phyloP scores from a whole-genome alignment of 805 yeast genomes.

The Ogataea nakhonphanomensis region DNA sequence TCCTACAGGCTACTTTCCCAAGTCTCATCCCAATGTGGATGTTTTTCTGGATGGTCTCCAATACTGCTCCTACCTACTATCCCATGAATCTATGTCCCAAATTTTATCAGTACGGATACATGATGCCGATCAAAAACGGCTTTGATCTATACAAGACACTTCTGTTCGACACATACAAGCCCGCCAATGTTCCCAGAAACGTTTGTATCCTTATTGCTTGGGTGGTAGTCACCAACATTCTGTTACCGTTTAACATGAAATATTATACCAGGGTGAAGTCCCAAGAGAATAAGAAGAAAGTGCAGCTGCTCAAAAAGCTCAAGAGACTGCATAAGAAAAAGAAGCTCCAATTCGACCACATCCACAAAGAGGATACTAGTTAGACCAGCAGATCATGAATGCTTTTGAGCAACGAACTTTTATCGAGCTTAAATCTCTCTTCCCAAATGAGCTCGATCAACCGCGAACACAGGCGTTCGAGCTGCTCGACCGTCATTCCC shows the following conservation, averaged over 20 bases:
- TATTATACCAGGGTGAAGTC: conserved; percentile 16
- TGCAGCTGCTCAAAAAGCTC: conserved; percentile 15
- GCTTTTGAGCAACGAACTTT: conserved; percentile 35
- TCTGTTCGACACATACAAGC: conserved; percentile 50
- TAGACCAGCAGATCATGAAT: conserved; percentile 26
- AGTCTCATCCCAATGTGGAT: conserved; percentile 65
- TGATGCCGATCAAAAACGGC: conserved; percentile 61
- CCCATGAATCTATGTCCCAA: conserved; percentile 52
- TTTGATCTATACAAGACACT: conserved; percentile 55
- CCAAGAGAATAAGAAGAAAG: conserved; percentile 13
- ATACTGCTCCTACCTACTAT: conserved; percentile 61
- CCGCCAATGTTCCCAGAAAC: conserved; percentile 55
- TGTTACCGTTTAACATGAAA: conserved; percentile 37
- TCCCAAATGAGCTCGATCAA: conserved; percentile 73
- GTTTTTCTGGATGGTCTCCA: conserved; percentile 61
- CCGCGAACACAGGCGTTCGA: conserved; percentile 64
- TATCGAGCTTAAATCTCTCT: conserved; percentile 50
- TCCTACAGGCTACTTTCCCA: conserved; percentile 49
- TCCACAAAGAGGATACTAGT: not conserved
- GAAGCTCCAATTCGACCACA: not conserved
- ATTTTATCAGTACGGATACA: conserved; percentile 64
- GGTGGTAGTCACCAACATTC: conserved; percentile 47
- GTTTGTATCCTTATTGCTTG: conserved; percentile 57
- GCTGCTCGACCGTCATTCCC: conserved; percentile 44
- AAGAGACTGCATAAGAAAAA: conserved; percentile 5